A percentile compares a stretch with the other conserved stretches of the same genome.
These are phyloP conservation scores for Marasmius fiardii DNA, from an alignment of 1,284 basidiomycete genomes.

Conservation along the genomic window DNA sequence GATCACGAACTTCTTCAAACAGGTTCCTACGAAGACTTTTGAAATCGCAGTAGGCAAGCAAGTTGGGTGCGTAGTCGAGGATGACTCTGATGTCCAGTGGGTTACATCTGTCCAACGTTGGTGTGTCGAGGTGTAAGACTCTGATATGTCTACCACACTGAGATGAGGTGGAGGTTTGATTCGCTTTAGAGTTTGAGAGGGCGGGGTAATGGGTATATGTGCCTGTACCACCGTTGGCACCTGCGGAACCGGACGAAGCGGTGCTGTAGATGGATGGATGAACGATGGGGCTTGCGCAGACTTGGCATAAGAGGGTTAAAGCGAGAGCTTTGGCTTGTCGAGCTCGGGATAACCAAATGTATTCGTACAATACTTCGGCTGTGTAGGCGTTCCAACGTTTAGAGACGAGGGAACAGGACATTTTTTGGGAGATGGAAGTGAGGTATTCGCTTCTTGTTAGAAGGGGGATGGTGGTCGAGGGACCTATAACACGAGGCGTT, in stretches of 20 bases:
- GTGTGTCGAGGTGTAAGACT: constrained; percentile 66
- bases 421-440: constrained; percentile 44
- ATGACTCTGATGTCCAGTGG: constrained; percentile 64
- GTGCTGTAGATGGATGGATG: neutral
- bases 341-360: constrained; percentile 61
- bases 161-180: constrained; percentile 12
- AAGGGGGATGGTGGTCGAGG: neutral
- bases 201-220: constrained; percentile 13
- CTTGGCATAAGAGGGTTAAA: constrained; percentile 45
- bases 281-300: constrained; percentile 5
- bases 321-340: constrained; percentile 58
- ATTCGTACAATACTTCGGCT: constrained; percentile 58
- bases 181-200: constrained; percentile 20
- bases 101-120: constrained; percentile 60
- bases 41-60: constrained; percentile 61
- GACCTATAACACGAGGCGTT: constrained; percentile 16
- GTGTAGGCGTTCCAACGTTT: constrained; percentile 51
- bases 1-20: constrained; percentile 38
- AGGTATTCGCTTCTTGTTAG: constrained; percentile 31
- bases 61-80: constrained; percentile 54
- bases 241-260: neutral
- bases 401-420: constrained; percentile 49
- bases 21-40: constrained; percentile 55
- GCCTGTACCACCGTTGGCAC: too few species aligned
- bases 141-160: constrained; percentile 56